A percentile compares a stretch with the other conserved stretches of the same genome.
Conservation (phyloP, 2,329 filamentous ascomycete species). For the Penicillium sp. region DNA sequence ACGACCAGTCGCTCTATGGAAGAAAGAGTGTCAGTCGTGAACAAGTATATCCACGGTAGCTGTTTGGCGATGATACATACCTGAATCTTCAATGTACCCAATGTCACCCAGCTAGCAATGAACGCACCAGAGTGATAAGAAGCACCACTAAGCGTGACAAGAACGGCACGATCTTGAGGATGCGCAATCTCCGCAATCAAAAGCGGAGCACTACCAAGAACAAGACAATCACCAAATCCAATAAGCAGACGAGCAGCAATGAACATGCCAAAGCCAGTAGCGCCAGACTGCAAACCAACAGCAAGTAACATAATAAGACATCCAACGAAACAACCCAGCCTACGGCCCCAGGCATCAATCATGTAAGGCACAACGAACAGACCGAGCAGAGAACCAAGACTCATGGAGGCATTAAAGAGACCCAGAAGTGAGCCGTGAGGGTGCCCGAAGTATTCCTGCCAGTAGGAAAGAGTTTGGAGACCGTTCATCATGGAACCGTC, state of each 20-base stretch:
- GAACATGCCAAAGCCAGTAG: slow-evolving; percentile 32
- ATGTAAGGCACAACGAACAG: slow-evolving; percentile 25
- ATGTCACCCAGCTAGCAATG: slow-evolving; percentile 22
- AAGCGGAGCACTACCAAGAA: slow-evolving; percentile 27
- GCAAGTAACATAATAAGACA: slow-evolving; percentile 26
- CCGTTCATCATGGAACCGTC: slow-evolving; percentile 38
- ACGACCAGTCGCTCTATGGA: slow-evolving; percentile 23
- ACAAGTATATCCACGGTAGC: neutral
- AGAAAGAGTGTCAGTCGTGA: neutral
- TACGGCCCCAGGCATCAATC: slow-evolving; percentile 24
- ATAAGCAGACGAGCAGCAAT: slow-evolving; percentile 29
- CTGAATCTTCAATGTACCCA: slow-evolving; percentile 23
- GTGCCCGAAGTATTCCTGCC: slow-evolving; percentile 30
- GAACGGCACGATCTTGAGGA: slow-evolving; percentile 29
- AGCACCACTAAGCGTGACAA: slow-evolving; percentile 23
- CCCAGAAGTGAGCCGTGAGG: slow-evolving; percentile 26
- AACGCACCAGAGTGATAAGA: slow-evolving; percentile 27
- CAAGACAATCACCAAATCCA: slow-evolving; percentile 29
- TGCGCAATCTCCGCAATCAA: slow-evolving; percentile 31
- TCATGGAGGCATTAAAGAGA: slow-evolving; percentile 25
- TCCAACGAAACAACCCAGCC: slow-evolving; percentile 14
- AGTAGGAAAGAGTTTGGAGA: slow-evolving; percentile 30
- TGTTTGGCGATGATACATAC: slow-evolving; percentile 6
- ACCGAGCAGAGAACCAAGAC: slow-evolving; percentile 22
- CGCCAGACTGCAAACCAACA: slow-evolving; percentile 31